Base-by-base conservation (phyloP, 108 stramenopile species). In the Cyclostephanos tholiformis region DNA sequence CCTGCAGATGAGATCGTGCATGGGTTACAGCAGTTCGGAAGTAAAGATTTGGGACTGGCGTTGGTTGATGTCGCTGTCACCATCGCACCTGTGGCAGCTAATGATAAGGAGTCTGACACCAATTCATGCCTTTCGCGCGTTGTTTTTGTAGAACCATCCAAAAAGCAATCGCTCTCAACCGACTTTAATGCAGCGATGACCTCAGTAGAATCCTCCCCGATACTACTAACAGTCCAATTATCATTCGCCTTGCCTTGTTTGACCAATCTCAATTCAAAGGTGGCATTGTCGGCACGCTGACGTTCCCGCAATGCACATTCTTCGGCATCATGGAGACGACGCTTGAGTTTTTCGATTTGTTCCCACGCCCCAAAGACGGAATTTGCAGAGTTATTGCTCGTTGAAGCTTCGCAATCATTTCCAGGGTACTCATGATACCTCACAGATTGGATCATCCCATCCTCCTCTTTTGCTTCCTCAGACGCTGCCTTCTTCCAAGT, bases 301-400 rank as follows among this genome's bases (percentile, higher is more conserved):
- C 23, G 67, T 8, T 25, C 27, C 17, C 8, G 29, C 62, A 65
- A 19, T 65, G 71, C 71, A 23, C 60, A 48, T 38, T 63, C 44
- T 41, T 72, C 71, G 11, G 71, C 71, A 39, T 72, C 71, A 12
- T 26, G 71, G 20, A 72, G 50, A 22, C 71, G 71, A 44, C 55
- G 61, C 36, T 72, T 53, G 2, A 72, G 62, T n/a, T 50, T 38
- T 72, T 72, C 62, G n/a, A 72, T 72, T 63, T 72, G 60, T 13
- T 62, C 61, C 71, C 71, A 72, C 53, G 71, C 71, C 11, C 71
- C 71, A 72, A 72, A 72, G 71, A 72, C 35, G 30, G 27, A 19
- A 20, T 52, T 67, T 25, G 49, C 22, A 19, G 65, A 27, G 52
- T 6, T 20, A 6, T 53, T 6, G 6, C 19, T 53, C 14, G 8